Base-by-base conservation (phyloP, 2,329 filamentous ascomycete species). In the Teratosphaeria nubilosa region DNA sequence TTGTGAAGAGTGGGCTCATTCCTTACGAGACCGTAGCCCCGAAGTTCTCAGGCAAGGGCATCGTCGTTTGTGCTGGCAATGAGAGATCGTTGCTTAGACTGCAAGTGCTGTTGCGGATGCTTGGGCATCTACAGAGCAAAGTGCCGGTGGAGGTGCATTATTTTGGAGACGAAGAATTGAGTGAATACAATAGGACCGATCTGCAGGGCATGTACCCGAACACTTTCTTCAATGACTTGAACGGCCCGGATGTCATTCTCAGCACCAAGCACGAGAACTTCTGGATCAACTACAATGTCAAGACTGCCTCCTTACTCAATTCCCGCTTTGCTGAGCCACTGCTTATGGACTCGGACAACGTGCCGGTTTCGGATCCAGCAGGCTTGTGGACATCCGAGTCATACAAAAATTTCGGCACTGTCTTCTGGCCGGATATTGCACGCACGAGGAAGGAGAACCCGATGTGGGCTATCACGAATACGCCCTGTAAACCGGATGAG, bases 351-450 rank as follows among this genome's bases (percentile, higher is more conserved):
- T 70, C 70, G 10, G 72, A 74, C 61, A 74, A 73, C 56, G 64
- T 73, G 52, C 70, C 71, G 16, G 58, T 68, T 34, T 58, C 69
- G n/a, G 66, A 66, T 37, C 70, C 70, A 2, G 67, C 60, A 20
- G 51, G 55, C 6, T 63, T 74, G 9, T 73, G 62, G 56, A 63
- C 69, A 32, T 70, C 70, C 1, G 37, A 60, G 2, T 57, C 56
- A 5, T 67, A 66, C 53, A 63, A 65, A 27, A 64, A 69, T 55
- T 70, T 64, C 58, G 70, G 70, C 56, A 69, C 68, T 13, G 55
- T 73, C 24, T 73, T 74, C 62, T 74, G 71, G 70, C 72, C 72
- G 14, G 72, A 74, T 56, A 71, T 72, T 56, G 65, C 70, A 22
- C 71, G 71, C 14, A 72, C 70, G 5, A 65, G 66, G n/a, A 56